Base-by-base conservation (phyloP, 106 monocot species). In the Cymbidium sinense region DNA sequence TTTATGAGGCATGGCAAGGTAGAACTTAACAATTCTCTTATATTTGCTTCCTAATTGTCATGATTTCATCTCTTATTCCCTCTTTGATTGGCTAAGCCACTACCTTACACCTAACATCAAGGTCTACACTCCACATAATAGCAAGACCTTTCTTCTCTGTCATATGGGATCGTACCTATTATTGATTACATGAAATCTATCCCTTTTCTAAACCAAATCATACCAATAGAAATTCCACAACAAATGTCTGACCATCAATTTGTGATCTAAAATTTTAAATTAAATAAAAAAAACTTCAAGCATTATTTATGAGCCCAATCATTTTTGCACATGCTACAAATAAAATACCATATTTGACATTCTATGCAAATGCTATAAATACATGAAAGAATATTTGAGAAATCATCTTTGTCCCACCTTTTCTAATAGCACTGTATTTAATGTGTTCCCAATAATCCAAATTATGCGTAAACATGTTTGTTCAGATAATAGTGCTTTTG, bases 381-480 rank as follows among this genome's bases (percentile, higher is more conserved):
- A 17, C 62, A 36, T 44, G 31, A 43, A 34, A 41, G 27, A n/a
- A n/a, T 44, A 41, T 9, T 13, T 43, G 27, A 27, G 74, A 28
- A 44, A 74, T 44, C 3, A 7, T 74, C 10, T 6, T 31, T 39
- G 7, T 39, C 36, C 21, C 82, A 93, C 98, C 92, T 94, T 98
- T 55, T 94, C 94, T 37, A n/a, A n/a, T n/a, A n/a, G n/a, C n/a
- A n/a, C n/a, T n/a, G n/a, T 41, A 36, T 92, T 94, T 23, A 98
- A 77, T 72, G 98, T 98, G 74, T 98, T 98, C 64, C 80, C 92
- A 70, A 90, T 69, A 77, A 98, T 94, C 94, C 98, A 98, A 7
- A 92, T 73, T 75, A 98, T 73, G 25, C 90, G 91, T 70, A 70
- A 23, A 77, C 90, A 79, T 78, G 85, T 65, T 79, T 87, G 74